Evolutionary conservation across 169 alveolate genomes (phyloP).

Genomic region (Plasmodium knowlesi): DNA sequence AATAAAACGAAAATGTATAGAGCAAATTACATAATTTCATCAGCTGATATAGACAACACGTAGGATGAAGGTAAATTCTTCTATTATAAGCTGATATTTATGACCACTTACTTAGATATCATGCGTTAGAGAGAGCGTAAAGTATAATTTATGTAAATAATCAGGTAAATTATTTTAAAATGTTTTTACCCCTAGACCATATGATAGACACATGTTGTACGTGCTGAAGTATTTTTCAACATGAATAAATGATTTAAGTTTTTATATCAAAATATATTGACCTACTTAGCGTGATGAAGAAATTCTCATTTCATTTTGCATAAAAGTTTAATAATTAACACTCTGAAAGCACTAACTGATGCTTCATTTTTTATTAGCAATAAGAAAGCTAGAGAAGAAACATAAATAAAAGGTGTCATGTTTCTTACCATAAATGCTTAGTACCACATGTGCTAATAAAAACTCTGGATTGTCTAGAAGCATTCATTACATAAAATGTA

Average conservation of each 20-base stretch:
- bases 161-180: background rate
- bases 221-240: background rate
- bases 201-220: background rate
- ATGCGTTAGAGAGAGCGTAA: background rate
- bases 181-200: background rate
- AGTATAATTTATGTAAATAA: background rate
- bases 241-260: background rate
- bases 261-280: background rate
- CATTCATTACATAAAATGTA: background rate
- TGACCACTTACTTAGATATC: background rate
- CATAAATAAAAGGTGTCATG: background rate
- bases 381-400: background rate
- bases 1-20: background rate
- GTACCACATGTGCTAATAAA: background rate
- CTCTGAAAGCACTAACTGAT: background rate
- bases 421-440: background rate
- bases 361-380: conserved; percentile 1
- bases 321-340: background rate
- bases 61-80: background rate
- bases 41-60: background rate
- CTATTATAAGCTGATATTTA: background rate
- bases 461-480: background rate
- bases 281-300: background rate
- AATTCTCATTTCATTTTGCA: background rate
- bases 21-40: background rate